Evolutionary conservation across 2,329 filamentous ascomycete genomes (phyloP).

Genomic region (Rhinocladiella similis): DNA sequence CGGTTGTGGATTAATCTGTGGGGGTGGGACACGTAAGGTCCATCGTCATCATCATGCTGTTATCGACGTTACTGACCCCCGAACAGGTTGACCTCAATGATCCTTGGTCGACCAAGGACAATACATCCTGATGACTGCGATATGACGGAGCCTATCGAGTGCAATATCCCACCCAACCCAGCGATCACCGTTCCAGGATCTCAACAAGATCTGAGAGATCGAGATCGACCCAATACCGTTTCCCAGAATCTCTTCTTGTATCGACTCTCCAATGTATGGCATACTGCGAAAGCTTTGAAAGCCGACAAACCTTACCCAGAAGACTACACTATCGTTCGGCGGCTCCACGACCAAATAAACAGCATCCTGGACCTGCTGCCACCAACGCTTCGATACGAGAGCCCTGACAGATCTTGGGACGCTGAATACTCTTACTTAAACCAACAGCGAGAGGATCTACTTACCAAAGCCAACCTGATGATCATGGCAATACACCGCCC

Average conservation of each 20-base stretch:
- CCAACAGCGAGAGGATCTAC: constrained; percentile 6
- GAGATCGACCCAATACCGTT: not conserved
- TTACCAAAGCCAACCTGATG: constrained; percentile 4
- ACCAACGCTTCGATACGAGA: constrained; percentile 1
- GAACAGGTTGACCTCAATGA: constrained; percentile 2
- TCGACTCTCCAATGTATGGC: not conserved
- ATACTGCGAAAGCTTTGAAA: not conserved
- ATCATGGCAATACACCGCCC: constrained; percentile 8
- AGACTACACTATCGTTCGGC: constrained; percentile 1
- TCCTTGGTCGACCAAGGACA: constrained; percentile 2
- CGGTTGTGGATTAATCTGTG: constrained; percentile 6
- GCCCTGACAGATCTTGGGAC: constrained; percentile 10
- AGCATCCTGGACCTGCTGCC: constrained; percentile 4
- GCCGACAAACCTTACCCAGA: not conserved
- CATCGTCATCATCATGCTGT: not conserved
- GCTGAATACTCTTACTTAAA: constrained; percentile 2
- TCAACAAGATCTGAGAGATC: not conserved
- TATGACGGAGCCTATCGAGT: constrained; percentile 1
- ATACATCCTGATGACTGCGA: constrained; percentile 5
- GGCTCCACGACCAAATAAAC: not conserved
- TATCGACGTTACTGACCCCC: not conserved
- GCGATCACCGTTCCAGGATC: not conserved
- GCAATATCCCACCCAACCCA: constrained; percentile 3
- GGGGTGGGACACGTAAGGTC: constrained; percentile 4
- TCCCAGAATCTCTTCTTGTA: constrained; percentile 6